Evolutionary conservation across 805 yeast genomes (phyloP).

Genomic region (Candida silvicultrix): DNA sequence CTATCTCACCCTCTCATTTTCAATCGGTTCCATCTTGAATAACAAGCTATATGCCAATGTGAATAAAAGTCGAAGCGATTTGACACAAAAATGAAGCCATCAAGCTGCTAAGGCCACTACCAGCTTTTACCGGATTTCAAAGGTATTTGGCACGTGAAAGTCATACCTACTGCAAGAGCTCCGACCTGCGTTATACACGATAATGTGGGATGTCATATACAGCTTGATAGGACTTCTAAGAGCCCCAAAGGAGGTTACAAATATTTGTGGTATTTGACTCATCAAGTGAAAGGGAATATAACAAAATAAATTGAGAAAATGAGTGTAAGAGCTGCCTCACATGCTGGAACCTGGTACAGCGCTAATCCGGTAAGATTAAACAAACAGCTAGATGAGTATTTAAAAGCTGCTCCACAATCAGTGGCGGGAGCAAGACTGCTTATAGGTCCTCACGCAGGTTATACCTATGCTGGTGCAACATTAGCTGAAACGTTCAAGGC

Average conservation of each 20-base stretch:
- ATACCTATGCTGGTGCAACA: conserved; percentile 69
- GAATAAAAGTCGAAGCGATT: not conserved
- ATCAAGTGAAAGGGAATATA: not conserved
- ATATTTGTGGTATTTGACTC: not conserved
- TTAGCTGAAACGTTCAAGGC: conserved; percentile 72
- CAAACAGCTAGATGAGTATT: conserved; percentile 42
- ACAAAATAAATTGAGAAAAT: not conserved
- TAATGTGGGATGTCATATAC: too few species aligned
- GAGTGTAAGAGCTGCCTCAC: conserved; percentile 36
- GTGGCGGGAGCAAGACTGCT: conserved; percentile 41
- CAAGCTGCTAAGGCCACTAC: too few species aligned
- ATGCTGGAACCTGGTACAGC: conserved; percentile 89
- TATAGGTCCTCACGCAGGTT: conserved; percentile 86
- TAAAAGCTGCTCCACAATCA: conserved; percentile 30
- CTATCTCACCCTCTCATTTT: too few species aligned
- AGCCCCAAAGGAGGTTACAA: not conserved
- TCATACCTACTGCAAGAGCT: not conserved
- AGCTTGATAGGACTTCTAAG: not conserved
- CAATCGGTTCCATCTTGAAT: too few species aligned
- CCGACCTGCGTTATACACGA: not conserved
- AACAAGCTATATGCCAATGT: not conserved
- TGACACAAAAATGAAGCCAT: not conserved
- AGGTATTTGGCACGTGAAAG: too few species aligned
- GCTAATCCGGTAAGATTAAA: conserved; percentile 36
- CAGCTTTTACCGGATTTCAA: too few species aligned